Evolutionary conservation across 2,329 filamentous ascomycete genomes (phyloP), one percentile per base, ranked within the genome.

Genomic region (Monilinia aucupariae): DNA sequence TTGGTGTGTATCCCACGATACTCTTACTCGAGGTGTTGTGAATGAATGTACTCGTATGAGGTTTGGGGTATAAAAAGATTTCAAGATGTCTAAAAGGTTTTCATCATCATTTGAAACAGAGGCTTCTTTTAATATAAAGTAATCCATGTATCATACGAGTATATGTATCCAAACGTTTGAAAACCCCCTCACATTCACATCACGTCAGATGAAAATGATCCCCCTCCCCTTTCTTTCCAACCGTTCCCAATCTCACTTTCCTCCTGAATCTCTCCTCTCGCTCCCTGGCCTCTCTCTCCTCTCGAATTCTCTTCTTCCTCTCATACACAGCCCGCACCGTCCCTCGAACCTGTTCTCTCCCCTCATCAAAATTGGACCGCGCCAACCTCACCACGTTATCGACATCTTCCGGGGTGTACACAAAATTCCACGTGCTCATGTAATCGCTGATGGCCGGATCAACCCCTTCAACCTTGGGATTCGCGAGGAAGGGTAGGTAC

Each of bases 401-500:
- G 59, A 99, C 86, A 75, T 99, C 88, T 63, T 94, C 87, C 0
- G 92, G 88, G 2, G 90, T 96, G 75, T 97, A 99, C 37, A 97
- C 87, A 74, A 97, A 97, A 74, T 99, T 99, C 94, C 94, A 99
- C 0, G 94, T 99, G 69, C 86, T 91, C 79, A 97, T 85, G 76
- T 92, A 97, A 65, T 96, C 91, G 60, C 85, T 89, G 2, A 83
- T 84, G 30, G 87, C 86, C 0, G 94, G 94, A 68, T 96, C 89
- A n/a, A 97, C 88, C 50, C 85, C 89, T 0, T 87, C 83, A 0
- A 91, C 88, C 65, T 88, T 88, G 0, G 87, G 82, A 74, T 99
- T 97, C 34, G 88, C 84, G 17, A 97, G 79, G 66, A 97, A 87
- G 0, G 94, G 94, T 71, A 97, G 88, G 77, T 99, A 99, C 20